These are phyloP conservation scores for Nothomitra cinnamomea DNA, from an alignment of 2,329 filamentous ascomycete species.

Conservation along the genomic window DNA sequence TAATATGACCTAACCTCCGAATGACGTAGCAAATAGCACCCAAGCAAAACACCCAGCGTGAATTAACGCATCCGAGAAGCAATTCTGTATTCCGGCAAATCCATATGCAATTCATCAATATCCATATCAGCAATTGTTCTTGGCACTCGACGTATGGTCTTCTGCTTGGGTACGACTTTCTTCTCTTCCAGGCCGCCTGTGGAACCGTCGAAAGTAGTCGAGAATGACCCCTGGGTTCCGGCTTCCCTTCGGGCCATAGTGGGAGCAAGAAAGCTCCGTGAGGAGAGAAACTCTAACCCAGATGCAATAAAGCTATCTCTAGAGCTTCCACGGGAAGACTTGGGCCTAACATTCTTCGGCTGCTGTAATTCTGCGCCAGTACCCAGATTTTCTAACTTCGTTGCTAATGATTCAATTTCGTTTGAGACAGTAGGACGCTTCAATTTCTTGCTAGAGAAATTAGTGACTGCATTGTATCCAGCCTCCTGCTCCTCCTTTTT, in stretches of 20 bases:
- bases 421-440: neutral
- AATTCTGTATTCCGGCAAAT: slow-evolving; percentile 1
- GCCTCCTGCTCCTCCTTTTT: neutral
- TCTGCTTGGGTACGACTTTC: neutral
- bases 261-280: neutral
- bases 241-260: neutral
- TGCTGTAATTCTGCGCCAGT: neutral
- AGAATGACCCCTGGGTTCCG: neutral
- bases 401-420: neutral
- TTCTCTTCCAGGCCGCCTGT: neutral
- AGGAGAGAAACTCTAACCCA: neutral
- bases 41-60: too few relatives aligned
- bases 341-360: neutral
- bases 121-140: neutral
- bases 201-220: neutral
- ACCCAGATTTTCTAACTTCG: neutral
- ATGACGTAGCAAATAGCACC: too few relatives aligned
- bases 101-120: slow-evolving; percentile 5
- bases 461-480: neutral
- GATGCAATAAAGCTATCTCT: neutral
- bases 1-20: too few relatives aligned
- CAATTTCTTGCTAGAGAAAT: neutral
- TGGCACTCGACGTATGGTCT: neutral
- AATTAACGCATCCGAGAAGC: neutral
- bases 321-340: neutral